A percentile compares a stretch with the other conserved stretches of the same genome.
These are phyloP conservation scores for Aspergillus haitiensis DNA, from an alignment of 495 filamentous ascomycete species.

Conservation along the genomic window DNA sequence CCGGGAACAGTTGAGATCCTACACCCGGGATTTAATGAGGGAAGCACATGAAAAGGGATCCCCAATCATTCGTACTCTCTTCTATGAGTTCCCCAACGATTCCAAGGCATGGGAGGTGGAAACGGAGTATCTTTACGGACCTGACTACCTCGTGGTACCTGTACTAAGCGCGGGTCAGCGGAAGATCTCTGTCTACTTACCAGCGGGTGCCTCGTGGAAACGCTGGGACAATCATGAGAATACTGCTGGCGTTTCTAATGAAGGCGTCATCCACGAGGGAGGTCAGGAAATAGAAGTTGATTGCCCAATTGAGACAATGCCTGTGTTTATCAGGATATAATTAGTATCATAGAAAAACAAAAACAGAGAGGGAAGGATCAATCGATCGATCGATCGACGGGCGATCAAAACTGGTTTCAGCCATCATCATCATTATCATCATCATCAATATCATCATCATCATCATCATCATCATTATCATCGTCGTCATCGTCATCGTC, in stretches of 20 bases:
- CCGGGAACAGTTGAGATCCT: slow-evolving; percentile 53
- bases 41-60: slow-evolving; percentile 55
- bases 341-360: no score
- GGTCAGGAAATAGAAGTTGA: slow-evolving; percentile 40
- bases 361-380: background rate
- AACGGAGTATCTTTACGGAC: slow-evolving; percentile 56
- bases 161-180: slow-evolving; percentile 46
- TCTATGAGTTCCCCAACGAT: slow-evolving; percentile 58
- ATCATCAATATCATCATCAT: no score
- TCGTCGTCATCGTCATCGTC: no score
- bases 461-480: no score
- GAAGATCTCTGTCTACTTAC: slow-evolving; percentile 47
- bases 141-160: slow-evolving; percentile 53
- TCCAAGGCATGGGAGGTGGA: slow-evolving; percentile 49
- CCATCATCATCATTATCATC: no score
- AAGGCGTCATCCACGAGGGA: slow-evolving; percentile 30
- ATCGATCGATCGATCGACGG: slow-evolving; percentile 11
- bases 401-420: background rate
- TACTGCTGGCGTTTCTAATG: background rate
- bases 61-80: slow-evolving; percentile 56
- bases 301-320: slow-evolving; percentile 53
- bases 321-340: slow-evolving; percentile 41
- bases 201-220: slow-evolving; percentile 46
- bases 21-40: slow-evolving; percentile 52
- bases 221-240: slow-evolving; percentile 29